Evolutionary conservation across 176 grass and related monocot species (phyloP), one percentile per base, ranked within the genome.

Genomic region (Eragrostis nindensis): DNA sequence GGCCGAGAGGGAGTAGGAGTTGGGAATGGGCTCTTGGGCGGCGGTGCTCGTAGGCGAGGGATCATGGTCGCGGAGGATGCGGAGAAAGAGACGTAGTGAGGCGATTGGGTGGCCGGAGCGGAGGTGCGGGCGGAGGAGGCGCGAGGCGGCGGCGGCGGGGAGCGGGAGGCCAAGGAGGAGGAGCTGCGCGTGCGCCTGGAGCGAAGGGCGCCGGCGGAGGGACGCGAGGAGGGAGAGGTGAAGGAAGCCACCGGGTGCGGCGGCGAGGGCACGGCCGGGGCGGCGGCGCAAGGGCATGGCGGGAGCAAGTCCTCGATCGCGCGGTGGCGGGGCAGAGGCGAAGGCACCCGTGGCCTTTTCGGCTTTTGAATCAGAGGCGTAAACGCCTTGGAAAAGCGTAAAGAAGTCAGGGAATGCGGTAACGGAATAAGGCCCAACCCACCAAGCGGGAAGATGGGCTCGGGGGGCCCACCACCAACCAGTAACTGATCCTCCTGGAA

Each of bases 41-140:
- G 30, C 45, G 26, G 36, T 6, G n/a, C 8, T 18, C 4, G 0
- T 10, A 0, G 42, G 0, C 2, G 14, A 19, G 18, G 11, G 53
- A 1, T 68, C 4, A 0, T 55, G 76, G 56, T 75, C 80, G 39
- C 76, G 76, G 11, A 91, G 25, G 39, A 83, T 5, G 24, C 9
- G 70, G 40, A 83, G 62, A 71, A 91, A 87, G 22, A 83, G 74
- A 27, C 71, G 76, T 64, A 83, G 85, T 13, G 80, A 76, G 65
- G 89, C 89, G 41, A 44, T 25, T 27, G 81, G 64, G 65, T 91
- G 21, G 11, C 76, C 84, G 7, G 84, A 62, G 5, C 72, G 85
- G 71, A 83, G 80, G 84, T 91, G 84, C 69, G 84, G 89, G 56
- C 76, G 80, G 66, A 86, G 75, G 89, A 87, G 89, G 63, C 47